phyloP scores from a whole-genome alignment of 2,329 filamentous ascomycete genomes.

The Colletotrichum eremochloae region DNA sequence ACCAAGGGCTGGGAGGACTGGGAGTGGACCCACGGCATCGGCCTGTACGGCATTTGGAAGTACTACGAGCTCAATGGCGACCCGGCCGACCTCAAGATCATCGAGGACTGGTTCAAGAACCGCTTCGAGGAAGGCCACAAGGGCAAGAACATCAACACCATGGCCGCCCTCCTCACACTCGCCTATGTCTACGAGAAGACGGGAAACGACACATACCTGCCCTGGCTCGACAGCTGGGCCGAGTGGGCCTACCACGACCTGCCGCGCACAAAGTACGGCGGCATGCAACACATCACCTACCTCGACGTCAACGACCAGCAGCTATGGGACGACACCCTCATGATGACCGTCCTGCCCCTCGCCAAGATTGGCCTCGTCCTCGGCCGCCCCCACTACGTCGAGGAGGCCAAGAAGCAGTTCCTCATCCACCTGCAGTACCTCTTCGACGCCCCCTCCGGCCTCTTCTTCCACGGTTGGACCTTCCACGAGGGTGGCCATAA shows the following conservation, averaged over 20 bases:
- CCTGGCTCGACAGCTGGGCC: conserved; percentile 85
- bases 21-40: conserved; percentile 87
- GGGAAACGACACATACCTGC: conserved; percentile 75
- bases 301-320: conserved; percentile 78
- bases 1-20: conserved; percentile 88
- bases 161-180: conserved; percentile 82
- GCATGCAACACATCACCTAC: conserved; percentile 84
- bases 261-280: conserved; percentile 76
- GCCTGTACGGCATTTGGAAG: conserved; percentile 85
- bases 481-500: conserved; percentile 77
- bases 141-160: conserved; percentile 89
- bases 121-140: conserved; percentile 79
- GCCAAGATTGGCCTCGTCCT: conserved; percentile 84
- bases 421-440: conserved; percentile 84
- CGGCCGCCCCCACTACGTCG: conserved; percentile 78
- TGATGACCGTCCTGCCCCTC: conserved; percentile 88
- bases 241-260: conserved; percentile 87
- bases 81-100: conserved; percentile 70
- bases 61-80: conserved; percentile 82
- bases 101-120: conserved; percentile 79
- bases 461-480: conserved; percentile 88
- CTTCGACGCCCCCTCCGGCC: conserved; percentile 77
- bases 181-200: conserved; percentile 85
- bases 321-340: conserved; percentile 87
- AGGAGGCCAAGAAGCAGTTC: conserved; percentile 83